Evolutionary conservation across 164 flowering plant species (phyloP).

Genomic region (Amborella trichopoda): DNA sequence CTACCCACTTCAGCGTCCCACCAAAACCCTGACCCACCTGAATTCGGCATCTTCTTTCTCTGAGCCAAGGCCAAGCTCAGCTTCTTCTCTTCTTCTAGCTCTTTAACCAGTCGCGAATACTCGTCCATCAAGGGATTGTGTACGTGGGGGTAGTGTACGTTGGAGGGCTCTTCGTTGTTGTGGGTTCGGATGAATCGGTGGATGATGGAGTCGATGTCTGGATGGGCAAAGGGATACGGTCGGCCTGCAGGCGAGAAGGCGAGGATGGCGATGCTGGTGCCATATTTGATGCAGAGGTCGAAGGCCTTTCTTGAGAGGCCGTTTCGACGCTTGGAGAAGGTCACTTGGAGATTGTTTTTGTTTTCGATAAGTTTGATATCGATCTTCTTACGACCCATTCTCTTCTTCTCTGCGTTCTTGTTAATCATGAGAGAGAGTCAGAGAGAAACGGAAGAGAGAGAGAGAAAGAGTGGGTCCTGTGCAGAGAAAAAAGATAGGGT

Average conservation of each 20-base stretch:
- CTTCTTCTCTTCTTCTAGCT: too few relatives aligned
- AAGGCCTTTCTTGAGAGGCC: constrained; percentile 6
- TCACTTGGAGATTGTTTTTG: constrained; percentile 4
- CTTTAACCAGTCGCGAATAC: too few relatives aligned
- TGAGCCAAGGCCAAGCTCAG: too few relatives aligned
- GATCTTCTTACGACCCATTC: constrained; percentile 5
- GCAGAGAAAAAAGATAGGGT: too few relatives aligned
- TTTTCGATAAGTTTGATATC: constrained; percentile 6
- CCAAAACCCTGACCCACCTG: too few relatives aligned
- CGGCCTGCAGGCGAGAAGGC: constrained; percentile 6
- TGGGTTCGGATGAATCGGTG: neutral
- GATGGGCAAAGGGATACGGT: constrained; percentile 5
- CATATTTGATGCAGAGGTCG: constrained; percentile 5
- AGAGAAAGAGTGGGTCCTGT: too few relatives aligned
- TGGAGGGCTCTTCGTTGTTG: too few relatives aligned
- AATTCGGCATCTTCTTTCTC: too few relatives aligned
- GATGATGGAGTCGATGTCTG: neutral
- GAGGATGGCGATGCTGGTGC: constrained; percentile 2
- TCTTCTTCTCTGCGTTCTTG: neutral
- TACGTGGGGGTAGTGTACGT: too few relatives aligned
- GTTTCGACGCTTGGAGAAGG: constrained; percentile 1
- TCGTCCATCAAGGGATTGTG: too few relatives aligned
- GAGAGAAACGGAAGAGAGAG: too few relatives aligned
- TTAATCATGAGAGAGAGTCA: neutral
- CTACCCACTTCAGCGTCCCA: too few relatives aligned